Conservation (phyloP, 495 filamentous ascomycete genomes). For the Venustampulla echinocandica region DNA sequence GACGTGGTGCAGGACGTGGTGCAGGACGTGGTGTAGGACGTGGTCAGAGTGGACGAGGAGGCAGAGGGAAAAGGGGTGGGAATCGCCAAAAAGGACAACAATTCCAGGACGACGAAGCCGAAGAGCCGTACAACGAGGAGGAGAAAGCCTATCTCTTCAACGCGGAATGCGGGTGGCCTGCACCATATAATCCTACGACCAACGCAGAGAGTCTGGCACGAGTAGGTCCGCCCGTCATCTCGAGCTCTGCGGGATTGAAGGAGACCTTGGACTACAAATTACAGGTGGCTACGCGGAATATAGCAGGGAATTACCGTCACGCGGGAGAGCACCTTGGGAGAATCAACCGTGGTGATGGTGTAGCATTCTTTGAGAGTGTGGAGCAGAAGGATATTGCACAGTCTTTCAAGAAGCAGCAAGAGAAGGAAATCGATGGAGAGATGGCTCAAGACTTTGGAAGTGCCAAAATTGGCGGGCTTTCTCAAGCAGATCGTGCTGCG, state of each 20-base stretch:
- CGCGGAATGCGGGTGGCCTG: slow-evolving; percentile 1
- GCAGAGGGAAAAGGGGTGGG: background rate
- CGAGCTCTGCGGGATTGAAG: slow-evolving; percentile 2
- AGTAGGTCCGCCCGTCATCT: slow-evolving; percentile 7
- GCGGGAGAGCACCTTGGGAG: slow-evolving; percentile 6
- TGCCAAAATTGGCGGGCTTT: slow-evolving; percentile 12
- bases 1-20: too few species aligned
- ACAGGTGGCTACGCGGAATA: slow-evolving; percentile 7
- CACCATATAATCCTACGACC: slow-evolving; percentile 12
- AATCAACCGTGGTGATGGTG: slow-evolving; percentile 4
- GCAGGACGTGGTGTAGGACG: background rate
- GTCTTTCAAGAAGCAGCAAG: slow-evolving; percentile 4
- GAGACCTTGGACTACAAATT: slow-evolving; percentile 14
- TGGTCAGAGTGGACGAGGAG: background rate
- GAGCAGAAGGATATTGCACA: slow-evolving; percentile 12
- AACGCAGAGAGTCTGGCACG: slow-evolving; percentile 5
- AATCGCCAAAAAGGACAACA: background rate
- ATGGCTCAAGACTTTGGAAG: background rate
- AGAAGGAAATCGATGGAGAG: slow-evolving; percentile 4
- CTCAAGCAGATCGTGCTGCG: slow-evolving; percentile 16
- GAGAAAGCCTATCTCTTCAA: slow-evolving; percentile 6
- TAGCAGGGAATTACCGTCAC: background rate
- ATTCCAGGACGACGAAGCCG: slow-evolving; percentile 1
- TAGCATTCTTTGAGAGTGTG: slow-evolving; percentile 16
- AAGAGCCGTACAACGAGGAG: slow-evolving; percentile 9